Conservation (phyloP, 2,329 filamentous ascomycete genomes). For the Aspergillus jensenii region DNA sequence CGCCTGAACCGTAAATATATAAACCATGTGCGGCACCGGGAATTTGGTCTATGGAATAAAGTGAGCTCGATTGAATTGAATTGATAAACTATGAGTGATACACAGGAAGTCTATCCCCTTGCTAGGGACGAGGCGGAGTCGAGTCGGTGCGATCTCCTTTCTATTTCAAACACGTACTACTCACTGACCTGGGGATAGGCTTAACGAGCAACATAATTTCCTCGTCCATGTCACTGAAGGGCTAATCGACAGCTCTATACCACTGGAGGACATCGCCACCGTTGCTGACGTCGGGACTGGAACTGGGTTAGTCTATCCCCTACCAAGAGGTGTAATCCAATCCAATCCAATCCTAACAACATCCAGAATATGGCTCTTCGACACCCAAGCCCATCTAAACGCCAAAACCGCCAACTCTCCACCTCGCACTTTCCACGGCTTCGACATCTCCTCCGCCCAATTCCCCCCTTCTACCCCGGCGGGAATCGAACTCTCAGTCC, state of each 20-base stretch:
- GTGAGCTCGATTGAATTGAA: no score
- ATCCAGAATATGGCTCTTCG: constrained; percentile 1
- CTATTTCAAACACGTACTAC: no score
- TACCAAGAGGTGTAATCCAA: not conserved
- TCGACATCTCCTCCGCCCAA: constrained; percentile 1
- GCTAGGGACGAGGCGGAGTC: not conserved
- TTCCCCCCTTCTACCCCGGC: not conserved
- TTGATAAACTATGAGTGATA: not conserved
- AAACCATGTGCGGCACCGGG: no score
- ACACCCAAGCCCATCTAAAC: not conserved
- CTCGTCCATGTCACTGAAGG: not conserved
- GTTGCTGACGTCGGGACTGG: constrained; percentile 6
- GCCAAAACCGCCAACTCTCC: not conserved
- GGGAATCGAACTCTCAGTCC: not conserved
- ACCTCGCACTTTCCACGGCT: not conserved
- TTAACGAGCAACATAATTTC: constrained; percentile 2
- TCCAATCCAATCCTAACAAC: not conserved
- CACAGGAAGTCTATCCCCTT: constrained; percentile 1
- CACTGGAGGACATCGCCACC: not conserved
- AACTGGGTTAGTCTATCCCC: not conserved
- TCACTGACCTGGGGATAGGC: not conserved
- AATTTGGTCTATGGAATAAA: no score
- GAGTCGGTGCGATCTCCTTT: not conserved
- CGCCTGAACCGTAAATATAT: no score
- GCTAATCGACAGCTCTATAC: not conserved